Evolutionary conservation across 768 basidiomycete species (phyloP), one percentile per base, ranked within the genome.

Genomic region (Gymnopilus junonius): DNA sequence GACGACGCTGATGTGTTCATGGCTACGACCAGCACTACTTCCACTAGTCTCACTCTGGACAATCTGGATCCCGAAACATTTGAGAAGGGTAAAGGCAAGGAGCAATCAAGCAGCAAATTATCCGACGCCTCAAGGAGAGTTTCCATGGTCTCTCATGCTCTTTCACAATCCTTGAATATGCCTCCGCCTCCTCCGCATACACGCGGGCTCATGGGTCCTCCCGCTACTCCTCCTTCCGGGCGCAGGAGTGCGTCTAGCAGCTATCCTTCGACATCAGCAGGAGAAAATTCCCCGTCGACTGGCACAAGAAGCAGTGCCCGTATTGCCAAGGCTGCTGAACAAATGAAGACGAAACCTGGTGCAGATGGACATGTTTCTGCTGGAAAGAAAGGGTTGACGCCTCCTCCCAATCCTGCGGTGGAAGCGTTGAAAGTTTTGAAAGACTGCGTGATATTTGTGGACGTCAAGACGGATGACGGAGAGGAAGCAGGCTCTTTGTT

Each of bases 391-490:
- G 64, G 39, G 31, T 45, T 61, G 17, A 61, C 63, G 1, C 65
- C 69, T 37, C 54, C 65, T 20, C 65, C 67, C 34, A 75, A 72
- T 51, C 69, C 71, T 50, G 69, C 60, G 63, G 72, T 66, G 23
- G 75, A 76, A 48, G 71, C 76, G 27, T 70, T 89, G 64, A 84
- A 83, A 54, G 81, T 91, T 35, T 77, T 96, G 62, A 87, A 88
- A 59, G 85, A 87, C 12, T 95, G 94, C 59, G 82, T 84, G 1
- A 87, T 94, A 8, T 95, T 93, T 68, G 94, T 96, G 51, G 95
- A 96, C 70, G 92, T 97, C 27, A 87, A 89, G 61, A 93, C 91
- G 0, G 92, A 93, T 57, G 88, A 90, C 58, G 90, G 92, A 1
- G 89, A 91, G 43, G 90, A 96, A 69, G 92, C 92, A 0, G 89